Conservation (phyloP, 1,284 basidiomycete genomes). For the Trametes hirsuta region DNA sequence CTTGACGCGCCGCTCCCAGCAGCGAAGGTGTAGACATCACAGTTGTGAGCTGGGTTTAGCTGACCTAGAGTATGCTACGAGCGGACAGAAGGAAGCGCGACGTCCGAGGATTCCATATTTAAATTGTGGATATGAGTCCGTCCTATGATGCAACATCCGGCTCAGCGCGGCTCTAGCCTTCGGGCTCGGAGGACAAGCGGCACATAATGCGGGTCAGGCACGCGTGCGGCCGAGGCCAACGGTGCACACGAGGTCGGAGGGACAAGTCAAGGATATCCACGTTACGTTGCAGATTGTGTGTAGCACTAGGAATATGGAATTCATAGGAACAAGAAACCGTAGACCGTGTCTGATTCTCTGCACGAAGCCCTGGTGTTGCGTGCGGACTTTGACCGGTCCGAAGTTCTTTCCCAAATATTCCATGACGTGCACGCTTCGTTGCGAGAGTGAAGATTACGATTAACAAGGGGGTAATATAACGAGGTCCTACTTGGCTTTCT, state of each 20-base stretch:
- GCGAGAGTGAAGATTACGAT: not conserved
- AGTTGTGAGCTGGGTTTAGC: not conserved
- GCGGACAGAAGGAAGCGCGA: not conserved
- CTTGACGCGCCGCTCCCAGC: not conserved
- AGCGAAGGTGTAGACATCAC: not conserved
- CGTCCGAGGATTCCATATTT: not conserved
- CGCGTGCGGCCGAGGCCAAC: too few species aligned
- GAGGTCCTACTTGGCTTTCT: constrained; percentile 43
- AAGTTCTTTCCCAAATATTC: not conserved
- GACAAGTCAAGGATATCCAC: too few species aligned
- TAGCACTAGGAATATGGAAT: too few species aligned
- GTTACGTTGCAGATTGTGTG: too few species aligned
- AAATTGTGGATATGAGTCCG: not conserved
- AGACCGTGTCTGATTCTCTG: too few species aligned
- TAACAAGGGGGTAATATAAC: not conserved
- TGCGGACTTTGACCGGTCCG: too few species aligned
- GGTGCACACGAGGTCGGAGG: too few species aligned
- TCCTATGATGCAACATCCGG: not conserved
- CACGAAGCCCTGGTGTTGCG: too few species aligned
- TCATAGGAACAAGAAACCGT: too few species aligned
- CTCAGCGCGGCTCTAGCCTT: not conserved
- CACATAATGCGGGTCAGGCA: too few species aligned
- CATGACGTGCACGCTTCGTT: not conserved
- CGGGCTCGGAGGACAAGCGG: too few species aligned
- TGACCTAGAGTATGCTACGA: not conserved